Evolutionary conservation across 306 rosid genomes (phyloP), one percentile per base, ranked within the genome.

Genomic region (Dicorynia guianensis): DNA sequence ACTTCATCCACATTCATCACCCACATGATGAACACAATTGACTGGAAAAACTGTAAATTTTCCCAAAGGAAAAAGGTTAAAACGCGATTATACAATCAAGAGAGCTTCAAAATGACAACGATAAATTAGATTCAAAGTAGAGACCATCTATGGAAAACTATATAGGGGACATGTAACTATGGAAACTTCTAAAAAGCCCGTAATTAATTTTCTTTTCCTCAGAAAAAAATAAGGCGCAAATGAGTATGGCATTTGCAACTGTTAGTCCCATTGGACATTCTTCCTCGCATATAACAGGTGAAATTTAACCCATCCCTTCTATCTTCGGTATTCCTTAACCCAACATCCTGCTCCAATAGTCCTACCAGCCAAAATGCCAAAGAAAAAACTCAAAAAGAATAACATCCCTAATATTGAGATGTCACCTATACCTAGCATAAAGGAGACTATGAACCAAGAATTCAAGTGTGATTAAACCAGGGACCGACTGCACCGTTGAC

Each of bases 401-500:
- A 30, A 74, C 66, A 80, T 77, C 74, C 74, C 56, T 71, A 38
- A 63, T 43, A 54, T 75, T 49, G 66, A 74, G 86, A 76, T n/a
- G 76, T 15, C 76, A 77, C 53, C 43, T 36, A 72, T 14, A 55
- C 57, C 70, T 61, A 8, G 63, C 50, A 74, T 20, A 33, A 12
- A 53, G 44, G n/a, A 38, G 50, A 60, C 82, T 63, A 69, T 68
- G 79, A 69, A 82, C 86, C 57, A 50, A 63, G 67, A 68, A 81
- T 82, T 90, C 83, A 92, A 75, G 89, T 67, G 83, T 89, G 96
- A 63, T 87, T 92, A 85, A 89, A 92, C 99, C 99, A 92, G 66
- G 97, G 98, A 74, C 99, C 97, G 61, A 82, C 92, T 19, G 90
- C 93, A 75, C 98, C 97, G 65, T 92, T 95, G 64, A 89, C 93